Percentiles rank a stretch among this genome's conserved stretches.
These are phyloP conservation scores for Calonectria honghensis DNA, from an alignment of 2,329 filamentous ascomycete genomes.

Conservation along the genomic window DNA sequence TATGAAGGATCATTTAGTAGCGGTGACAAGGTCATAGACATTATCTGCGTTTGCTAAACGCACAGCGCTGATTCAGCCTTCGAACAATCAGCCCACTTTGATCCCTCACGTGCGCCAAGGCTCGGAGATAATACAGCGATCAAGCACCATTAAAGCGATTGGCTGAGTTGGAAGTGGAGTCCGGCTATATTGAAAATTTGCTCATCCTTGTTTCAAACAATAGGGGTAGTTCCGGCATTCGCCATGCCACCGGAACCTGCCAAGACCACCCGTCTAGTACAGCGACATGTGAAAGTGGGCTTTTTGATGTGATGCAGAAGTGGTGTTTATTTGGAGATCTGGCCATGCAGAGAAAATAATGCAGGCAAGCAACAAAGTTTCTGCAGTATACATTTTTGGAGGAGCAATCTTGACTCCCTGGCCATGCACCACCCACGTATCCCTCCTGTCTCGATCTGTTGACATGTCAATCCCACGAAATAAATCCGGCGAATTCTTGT, in stretches of 20 bases:
- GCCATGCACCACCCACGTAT: neutral
- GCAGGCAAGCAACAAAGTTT: neutral
- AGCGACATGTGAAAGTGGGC: neutral
- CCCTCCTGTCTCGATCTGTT: neutral
- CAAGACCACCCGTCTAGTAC: neutral
- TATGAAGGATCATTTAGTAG: neutral
- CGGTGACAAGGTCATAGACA: neutral
- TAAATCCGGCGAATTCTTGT: neutral
- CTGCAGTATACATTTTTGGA: neutral
- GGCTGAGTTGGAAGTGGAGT: neutral
- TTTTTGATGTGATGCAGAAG: neutral
- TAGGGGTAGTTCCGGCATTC: neutral
- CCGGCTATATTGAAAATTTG: neutral
- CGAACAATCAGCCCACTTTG: neutral
- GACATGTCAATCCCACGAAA: neutral
- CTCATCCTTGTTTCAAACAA: neutral
- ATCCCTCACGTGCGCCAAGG: neutral
- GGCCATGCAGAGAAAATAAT: neutral
- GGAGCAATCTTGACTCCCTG: neutral
- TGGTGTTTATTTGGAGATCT: neutral
- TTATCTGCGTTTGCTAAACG: no score
- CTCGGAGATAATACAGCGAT: neutral
- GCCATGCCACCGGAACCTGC: neutral
- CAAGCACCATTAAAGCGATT: neutral
- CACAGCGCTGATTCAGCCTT: no score